Evolutionary conservation across 2,329 filamentous ascomycete genomes (phyloP), one percentile per base, ranked within the genome.

Genomic region (Phialophora expanda): DNA sequence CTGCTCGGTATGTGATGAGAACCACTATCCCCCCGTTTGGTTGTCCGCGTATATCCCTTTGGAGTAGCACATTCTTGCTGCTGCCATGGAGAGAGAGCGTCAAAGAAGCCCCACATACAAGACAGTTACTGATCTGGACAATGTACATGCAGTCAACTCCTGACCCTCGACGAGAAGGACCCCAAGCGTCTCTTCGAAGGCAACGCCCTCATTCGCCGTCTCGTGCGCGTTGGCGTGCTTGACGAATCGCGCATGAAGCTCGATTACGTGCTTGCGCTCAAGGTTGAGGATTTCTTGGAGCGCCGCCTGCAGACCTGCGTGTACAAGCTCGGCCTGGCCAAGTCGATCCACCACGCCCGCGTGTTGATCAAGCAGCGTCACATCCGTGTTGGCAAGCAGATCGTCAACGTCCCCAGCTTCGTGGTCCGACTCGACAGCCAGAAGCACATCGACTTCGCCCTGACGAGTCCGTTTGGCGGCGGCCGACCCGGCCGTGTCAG

Each of bases 211-310:
- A 99, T 99, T 90, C 95, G 95, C 83, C 95, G 95, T 91, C 93
- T 99, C 75, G 95, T 99, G 75, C 95, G 95, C 83, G 93, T 98
- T 82, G 95, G 95, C 92, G 95, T 99, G 79, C 92, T 99, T 80
- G 95, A 99, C 83, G 95, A 99, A 88, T 93, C 93, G 82, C 95
- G 95, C 89, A 99, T 99, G 95, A 99, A 97, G 91, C 95, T 99
- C 88, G 95, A 99, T 97, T 97, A 99, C 90, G 95, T 99, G 81
- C 87, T 99, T 81, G 95, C 95, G 85, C 90, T 99, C 70, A 96
- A 97, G 89, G 91, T 96, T 78, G 95, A 99, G 86, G 95, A 99
- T 85, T 99, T 99, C 90, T 89, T 99, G 85, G 95, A 99, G 91
- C 94, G 95, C 79, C 93, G 95, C 84, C 93, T 98, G 76, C 94